These are phyloP conservation scores for Geotrichum carabidarum DNA, from an alignment of 1,139 yeast species.

Conservation along the genomic window DNA sequence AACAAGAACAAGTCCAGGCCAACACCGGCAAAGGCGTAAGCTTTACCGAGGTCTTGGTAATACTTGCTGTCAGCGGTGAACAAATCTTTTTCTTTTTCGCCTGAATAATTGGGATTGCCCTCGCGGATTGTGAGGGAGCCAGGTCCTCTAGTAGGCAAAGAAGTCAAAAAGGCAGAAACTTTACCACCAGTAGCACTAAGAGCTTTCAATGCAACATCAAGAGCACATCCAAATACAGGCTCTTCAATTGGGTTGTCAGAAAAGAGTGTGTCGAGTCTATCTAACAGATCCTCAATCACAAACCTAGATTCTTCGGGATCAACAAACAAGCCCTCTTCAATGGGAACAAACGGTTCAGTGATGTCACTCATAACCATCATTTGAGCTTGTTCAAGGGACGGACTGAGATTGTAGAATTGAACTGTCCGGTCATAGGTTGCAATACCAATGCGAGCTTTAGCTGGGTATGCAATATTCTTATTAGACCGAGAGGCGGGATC, in stretches of 20 bases:
- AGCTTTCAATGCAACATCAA: conserved; percentile 64
- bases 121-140: conserved; percentile 61
- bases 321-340: conserved; percentile 71
- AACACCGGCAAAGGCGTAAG: conserved; percentile 55
- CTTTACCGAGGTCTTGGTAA: conserved; percentile 57
- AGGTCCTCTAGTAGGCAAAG: conserved; percentile 78
- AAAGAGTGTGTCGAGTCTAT: conserved; percentile 50
- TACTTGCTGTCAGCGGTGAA: conserved; percentile 58
- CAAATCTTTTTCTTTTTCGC: conserved; percentile 53
- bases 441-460: conserved; percentile 55
- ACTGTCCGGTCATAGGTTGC: conserved; percentile 70
- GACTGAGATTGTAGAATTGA: conserved; percentile 67
- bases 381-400: conserved; percentile 55
- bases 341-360: conserved; percentile 78
- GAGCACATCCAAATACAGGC: conserved; percentile 76
- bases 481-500: conserved; percentile 22
- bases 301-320: conserved; percentile 63
- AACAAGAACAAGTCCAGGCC: conserved; percentile 76
- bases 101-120: conserved; percentile 23
- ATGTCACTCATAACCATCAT: conserved; percentile 66
- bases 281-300: conserved; percentile 64
- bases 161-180: conserved; percentile 60
- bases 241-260: conserved; percentile 51
- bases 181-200: conserved; percentile 77
- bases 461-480: conserved; percentile 33